Evolutionary conservation across 129 eudicot genomes (phyloP).

Genomic region (Glebionis coronaria): DNA sequence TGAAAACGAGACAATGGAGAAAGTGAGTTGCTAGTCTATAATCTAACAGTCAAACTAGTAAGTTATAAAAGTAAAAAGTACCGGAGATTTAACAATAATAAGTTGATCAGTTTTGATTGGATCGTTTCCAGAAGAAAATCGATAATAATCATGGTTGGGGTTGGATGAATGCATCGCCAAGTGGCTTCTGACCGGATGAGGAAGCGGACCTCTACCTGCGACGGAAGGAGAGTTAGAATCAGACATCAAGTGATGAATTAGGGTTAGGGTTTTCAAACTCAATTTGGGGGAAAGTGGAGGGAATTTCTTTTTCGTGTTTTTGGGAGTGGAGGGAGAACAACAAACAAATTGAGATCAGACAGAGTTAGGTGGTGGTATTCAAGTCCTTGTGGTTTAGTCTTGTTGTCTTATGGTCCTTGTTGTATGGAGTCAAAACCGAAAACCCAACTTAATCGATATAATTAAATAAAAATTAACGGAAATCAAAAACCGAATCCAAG

Average conservation of each 20-base stretch:
- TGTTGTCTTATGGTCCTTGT: neutral
- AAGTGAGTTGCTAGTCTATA: no score
- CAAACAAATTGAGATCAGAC: no score
- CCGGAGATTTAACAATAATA: constrained; percentile 67
- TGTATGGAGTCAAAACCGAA: no score
- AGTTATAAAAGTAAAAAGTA: constrained; percentile 26
- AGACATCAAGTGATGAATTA: constrained; percentile 25
- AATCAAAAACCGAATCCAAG: no score
- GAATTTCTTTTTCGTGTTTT: constrained; percentile 77
- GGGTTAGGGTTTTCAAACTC: neutral
- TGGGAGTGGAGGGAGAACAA: constrained; percentile 98
- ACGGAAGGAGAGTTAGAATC: constrained; percentile 39
- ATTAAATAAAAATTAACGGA: no score
- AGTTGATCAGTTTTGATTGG: constrained; percentile 43
- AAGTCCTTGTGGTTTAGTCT: constrained; percentile 25
- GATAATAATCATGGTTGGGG: constrained; percentile 67
- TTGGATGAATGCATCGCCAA: constrained; percentile 55
- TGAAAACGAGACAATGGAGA: no score
- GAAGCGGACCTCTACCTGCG: constrained; percentile 40
- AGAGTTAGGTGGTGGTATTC: neutral
- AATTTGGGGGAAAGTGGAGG: constrained; percentile 31
- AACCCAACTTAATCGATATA: no score
- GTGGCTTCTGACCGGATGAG: constrained; percentile 50
- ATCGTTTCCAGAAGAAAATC: constrained; percentile 44
- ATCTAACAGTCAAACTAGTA: no score